Conservation (phyloP, 192 early-diverging fungal genomes). For the Chytriomyces confervae region DNA sequence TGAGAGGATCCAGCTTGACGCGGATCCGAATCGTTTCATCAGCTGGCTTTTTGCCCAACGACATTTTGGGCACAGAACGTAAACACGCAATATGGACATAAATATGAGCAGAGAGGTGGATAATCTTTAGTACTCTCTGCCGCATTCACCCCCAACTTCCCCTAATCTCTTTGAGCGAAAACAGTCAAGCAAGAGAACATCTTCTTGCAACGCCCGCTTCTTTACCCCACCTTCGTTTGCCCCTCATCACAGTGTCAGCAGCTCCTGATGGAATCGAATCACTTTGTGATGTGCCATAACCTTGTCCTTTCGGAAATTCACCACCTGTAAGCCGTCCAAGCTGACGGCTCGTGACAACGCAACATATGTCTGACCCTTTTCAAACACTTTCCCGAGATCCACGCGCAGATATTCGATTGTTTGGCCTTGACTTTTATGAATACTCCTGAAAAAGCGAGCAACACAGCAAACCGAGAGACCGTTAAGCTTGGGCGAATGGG, state of each 20-base stretch:
- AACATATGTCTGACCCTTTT: conserved; percentile 60
- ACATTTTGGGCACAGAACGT: no score
- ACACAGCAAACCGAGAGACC: neutral
- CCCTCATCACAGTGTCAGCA: conserved; percentile 18
- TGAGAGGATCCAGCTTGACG: no score
- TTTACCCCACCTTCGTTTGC: no score
- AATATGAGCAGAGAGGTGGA: no score
- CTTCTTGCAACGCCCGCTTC: no score
- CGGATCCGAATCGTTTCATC: no score
- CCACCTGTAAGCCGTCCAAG: conserved; percentile 49
- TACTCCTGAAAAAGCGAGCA: conserved; percentile 39
- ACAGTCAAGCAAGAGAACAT: no score
- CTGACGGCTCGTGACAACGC: conserved; percentile 53
- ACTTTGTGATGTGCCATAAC: conserved; percentile 31
- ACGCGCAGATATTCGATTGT: conserved; percentile 50
- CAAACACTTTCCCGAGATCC: conserved; percentile 55
- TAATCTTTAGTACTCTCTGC: no score
- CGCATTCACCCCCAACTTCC: no score
- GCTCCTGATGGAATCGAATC: conserved; percentile 18
- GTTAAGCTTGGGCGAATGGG: neutral
- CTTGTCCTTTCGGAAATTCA: conserved; percentile 35
- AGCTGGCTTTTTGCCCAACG: no score
- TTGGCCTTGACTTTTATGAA: conserved; percentile 63
- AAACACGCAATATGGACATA: no score
- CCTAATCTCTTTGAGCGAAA: no score